These are phyloP conservation scores for Hamamelis virginiana DNA, from an alignment of 164 flowering plant species.

Conservation along the genomic window DNA sequence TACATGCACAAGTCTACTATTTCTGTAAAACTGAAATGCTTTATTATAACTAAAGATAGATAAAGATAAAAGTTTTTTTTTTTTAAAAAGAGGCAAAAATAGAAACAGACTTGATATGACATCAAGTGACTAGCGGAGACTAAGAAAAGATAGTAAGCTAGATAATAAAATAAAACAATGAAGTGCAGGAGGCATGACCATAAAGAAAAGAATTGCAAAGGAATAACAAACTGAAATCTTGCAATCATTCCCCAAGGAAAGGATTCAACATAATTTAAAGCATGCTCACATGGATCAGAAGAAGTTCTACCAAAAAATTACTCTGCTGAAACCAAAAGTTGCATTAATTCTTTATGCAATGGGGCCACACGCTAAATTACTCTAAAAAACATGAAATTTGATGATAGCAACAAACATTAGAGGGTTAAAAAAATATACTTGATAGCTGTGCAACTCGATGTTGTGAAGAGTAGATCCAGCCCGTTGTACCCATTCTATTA, in stretches of 20 bases:
- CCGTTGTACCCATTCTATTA: constrained; percentile 55
- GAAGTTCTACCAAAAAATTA: background rate
- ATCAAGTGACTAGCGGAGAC: background rate
- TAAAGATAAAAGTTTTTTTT: background rate
- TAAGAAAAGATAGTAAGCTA: background rate
- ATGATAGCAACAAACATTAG: background rate
- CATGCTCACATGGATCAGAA: background rate
- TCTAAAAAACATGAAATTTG: background rate
- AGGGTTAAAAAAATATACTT: constrained; percentile 25
- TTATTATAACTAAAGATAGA: background rate
- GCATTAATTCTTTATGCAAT: background rate
- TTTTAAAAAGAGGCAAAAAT: background rate
- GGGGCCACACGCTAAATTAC: background rate
- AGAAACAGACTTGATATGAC: background rate
- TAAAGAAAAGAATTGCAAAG: background rate
- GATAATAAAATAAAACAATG: background rate
- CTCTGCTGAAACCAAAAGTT: background rate
- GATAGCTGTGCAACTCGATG: constrained; percentile 18
- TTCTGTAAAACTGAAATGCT: background rate
- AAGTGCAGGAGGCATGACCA: background rate
- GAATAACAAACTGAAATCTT: background rate
- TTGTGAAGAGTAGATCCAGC: constrained; percentile 25
- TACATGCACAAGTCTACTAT: background rate
- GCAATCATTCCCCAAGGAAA: background rate
- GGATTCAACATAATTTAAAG: background rate